phyloP scores from a whole-genome alignment of 179 eudicot genomes.

The Corrigiola litoralis region DNA sequence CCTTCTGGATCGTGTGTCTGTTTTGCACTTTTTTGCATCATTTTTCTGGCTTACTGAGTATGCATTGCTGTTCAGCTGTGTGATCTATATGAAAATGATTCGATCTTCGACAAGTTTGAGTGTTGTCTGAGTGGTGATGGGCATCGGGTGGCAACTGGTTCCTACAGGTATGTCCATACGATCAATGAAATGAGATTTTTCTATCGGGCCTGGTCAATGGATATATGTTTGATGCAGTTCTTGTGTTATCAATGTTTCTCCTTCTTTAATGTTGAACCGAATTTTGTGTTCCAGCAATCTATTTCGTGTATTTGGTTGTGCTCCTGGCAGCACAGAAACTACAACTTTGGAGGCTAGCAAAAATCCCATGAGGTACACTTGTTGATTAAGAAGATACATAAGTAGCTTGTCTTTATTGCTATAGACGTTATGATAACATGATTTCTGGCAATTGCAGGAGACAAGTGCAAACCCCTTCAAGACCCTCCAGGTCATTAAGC shows the following conservation, averaged over 20 bases:
- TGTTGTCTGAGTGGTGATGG: conserved; percentile 88
- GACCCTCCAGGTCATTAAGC: conserved; percentile 24
- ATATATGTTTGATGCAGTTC: background rate
- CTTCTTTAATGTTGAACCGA: background rate
- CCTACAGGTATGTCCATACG: conserved; percentile 76
- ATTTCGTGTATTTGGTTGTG: conserved; percentile 73
- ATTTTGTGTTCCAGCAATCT: conserved; percentile 52
- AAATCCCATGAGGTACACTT: conserved; percentile 68
- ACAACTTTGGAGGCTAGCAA: conserved; percentile 81
- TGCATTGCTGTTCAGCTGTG: conserved; percentile 37
- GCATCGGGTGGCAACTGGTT: conserved; percentile 67
- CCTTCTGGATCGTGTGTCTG: background rate
- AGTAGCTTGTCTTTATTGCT: background rate
- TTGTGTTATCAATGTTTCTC: background rate
- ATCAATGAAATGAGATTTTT: too few species aligned
- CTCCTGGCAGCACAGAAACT: conserved; percentile 58
- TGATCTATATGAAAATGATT: conserved; percentile 59
- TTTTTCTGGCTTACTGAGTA: background rate
- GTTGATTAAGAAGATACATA: background rate
- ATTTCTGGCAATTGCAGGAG: conserved; percentile 26
- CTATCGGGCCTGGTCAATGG: too few species aligned
- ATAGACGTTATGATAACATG: background rate
- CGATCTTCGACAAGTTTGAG: conserved; percentile 78
- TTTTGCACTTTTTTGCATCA: background rate
- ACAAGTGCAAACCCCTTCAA: conserved; percentile 31